Percentiles rank a stretch among this genome's conserved stretches.
Evolutionary conservation across 352 stramenopile species (phyloP).

Genomic region (Phytophthora meadii): DNA sequence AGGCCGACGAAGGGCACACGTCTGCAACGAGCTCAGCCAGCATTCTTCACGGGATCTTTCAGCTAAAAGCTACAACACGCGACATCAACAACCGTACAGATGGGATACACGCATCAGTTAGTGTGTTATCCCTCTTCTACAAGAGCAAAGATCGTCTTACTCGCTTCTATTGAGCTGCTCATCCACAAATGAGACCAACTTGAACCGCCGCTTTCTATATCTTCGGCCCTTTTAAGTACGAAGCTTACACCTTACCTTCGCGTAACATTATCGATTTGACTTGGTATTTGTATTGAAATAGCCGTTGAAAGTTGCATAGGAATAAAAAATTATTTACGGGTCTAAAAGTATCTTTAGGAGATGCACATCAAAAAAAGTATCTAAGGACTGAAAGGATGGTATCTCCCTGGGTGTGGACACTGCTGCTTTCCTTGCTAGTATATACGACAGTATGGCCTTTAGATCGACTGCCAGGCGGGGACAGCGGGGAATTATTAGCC

Average conservation of each 20-base stretch:
- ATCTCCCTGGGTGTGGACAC: constrained; percentile 39
- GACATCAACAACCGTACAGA: neutral
- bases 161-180: constrained; percentile 6
- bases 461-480: constrained; percentile 71
- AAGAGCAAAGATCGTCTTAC: constrained; percentile 1
- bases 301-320: no score
- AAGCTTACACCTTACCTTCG: neutral
- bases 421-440: constrained; percentile 18
- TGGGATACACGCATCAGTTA: neutral
- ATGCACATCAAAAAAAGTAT: constrained; percentile 17
- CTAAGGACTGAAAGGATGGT: constrained; percentile 4
- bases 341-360: constrained; percentile 19
- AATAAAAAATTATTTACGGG: no score
- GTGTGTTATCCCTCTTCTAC: neutral
- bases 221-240: neutral
- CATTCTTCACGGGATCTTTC: constrained; percentile 27
- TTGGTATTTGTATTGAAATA: no score
- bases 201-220: constrained; percentile 23
- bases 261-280: neutral
- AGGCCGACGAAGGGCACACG: constrained; percentile 97
- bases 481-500: constrained; percentile 90
- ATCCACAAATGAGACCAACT: constrained; percentile 14
- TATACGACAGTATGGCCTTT: constrained; percentile 34
- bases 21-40: constrained; percentile 84
- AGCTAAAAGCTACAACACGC: neutral